phyloP scores from a whole-genome alignment of 768 basidiomycete species.

The Lactarius quietus region DNA sequence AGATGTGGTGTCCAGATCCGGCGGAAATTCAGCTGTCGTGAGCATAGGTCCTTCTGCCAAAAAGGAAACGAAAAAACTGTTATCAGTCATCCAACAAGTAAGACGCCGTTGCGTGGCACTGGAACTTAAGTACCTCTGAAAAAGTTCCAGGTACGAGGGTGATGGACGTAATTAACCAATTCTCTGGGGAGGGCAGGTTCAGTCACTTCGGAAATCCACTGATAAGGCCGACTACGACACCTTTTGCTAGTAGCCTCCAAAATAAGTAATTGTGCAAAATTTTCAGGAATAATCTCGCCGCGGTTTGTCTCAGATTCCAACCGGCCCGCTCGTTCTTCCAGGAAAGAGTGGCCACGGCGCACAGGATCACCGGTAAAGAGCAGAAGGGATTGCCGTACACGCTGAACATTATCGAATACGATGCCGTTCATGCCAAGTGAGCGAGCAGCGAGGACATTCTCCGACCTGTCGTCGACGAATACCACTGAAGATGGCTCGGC shows the following conservation, averaged over 20 bases:
- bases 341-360: conserved; percentile 40
- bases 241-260: conserved; percentile 47
- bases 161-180: conserved; percentile 40
- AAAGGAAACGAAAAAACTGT: conserved; percentile 15
- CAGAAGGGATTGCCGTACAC: conserved; percentile 44
- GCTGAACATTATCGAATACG: conserved; percentile 42
- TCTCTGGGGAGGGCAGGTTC: conserved; percentile 30
- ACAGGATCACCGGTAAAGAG: conserved; percentile 48
- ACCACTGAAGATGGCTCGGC: conserved; percentile 46
- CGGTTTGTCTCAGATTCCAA: conserved; percentile 45
- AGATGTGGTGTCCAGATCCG: conserved; percentile 58
- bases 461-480: conserved; percentile 58
- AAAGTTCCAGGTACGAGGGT: conserved; percentile 50
- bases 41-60: conserved; percentile 36
- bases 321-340: conserved; percentile 39
- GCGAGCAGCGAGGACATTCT: conserved; percentile 55
- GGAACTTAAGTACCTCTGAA: conserved; percentile 51
- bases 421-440: conserved; percentile 56
- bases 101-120: conserved; percentile 34
- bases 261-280: conserved; percentile 58
- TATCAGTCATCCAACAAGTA: too few species aligned
- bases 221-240: conserved; percentile 30
- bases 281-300: conserved; percentile 44
- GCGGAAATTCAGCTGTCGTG: conserved; percentile 49
- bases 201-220: not conserved